A percentile compares a stretch with the other conserved stretches of the same genome.
Evolutionary conservation across 2,329 filamentous ascomycete genomes (phyloP).

Genomic region (Fusarium sp.): DNA sequence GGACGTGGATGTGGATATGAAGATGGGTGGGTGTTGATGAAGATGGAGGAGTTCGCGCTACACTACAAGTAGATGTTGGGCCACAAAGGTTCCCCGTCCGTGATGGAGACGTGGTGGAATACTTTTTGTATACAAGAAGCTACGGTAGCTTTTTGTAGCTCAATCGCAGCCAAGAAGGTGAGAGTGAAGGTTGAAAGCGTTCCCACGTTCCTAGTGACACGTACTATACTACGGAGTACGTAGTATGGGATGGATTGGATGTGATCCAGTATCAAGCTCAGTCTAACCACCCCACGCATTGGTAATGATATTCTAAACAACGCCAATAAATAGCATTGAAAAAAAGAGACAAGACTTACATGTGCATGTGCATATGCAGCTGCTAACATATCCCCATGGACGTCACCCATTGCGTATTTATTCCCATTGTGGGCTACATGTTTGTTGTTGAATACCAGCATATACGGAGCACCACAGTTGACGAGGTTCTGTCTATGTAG

Average conservation of each 20-base stretch:
- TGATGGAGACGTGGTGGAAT: conserved; percentile 12
- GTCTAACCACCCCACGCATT: conserved; percentile 19
- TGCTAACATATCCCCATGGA: not conserved
- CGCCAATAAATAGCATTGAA: conserved; percentile 4
- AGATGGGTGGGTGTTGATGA: conserved; percentile 19
- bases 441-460: not conserved
- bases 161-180: no score
- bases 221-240: not conserved
- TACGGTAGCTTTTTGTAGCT: not conserved
- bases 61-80: conserved; percentile 20
- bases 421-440: not conserved
- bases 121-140: conserved; percentile 11
- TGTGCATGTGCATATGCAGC: conserved; percentile 6
- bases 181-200: not conserved
- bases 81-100: conserved; percentile 23
- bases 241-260: not conserved
- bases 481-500: not conserved
- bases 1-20: conserved; percentile 6
- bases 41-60: conserved; percentile 27
- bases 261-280: not conserved
- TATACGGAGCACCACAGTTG: not conserved
- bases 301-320: conserved; percentile 12
- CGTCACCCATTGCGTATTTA: not conserved
- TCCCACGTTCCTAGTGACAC: conserved; percentile 17
- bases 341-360: conserved; percentile 7